Evolutionary conservation across 805 yeast genomes (phyloP), one percentile per base, ranked within the genome.

Genomic region (Lachancea sp.): DNA sequence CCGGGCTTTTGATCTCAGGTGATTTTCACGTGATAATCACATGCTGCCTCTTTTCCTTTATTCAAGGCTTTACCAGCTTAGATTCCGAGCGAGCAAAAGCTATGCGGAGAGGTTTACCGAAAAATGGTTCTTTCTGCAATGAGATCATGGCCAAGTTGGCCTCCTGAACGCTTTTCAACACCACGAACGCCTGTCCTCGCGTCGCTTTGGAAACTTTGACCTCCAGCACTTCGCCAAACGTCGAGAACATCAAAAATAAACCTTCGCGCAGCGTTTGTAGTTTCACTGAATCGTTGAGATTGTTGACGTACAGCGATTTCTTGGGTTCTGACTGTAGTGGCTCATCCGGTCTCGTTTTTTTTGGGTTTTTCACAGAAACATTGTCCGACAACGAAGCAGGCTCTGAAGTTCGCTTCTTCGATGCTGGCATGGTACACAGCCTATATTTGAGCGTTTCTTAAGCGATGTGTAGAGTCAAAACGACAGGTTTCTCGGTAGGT

Each of bases 181-280:
- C 66, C 2, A 83, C 60, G 66, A 82, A 84, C 0, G 88, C 89
- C 56, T 81, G 87, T 0, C 88, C 89, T 45, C 85, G 67, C 51
- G 71, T 62, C 46, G 67, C 71, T 44, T 69, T 69, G 31, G 70
- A 59, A 20, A 73, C 58, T 39, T 69, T 61, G 10, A 85, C 69
- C 10, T 75, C 73, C 3, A 82, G 57, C 2, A 85, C 75, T 55
- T 82, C 88, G 0, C 88, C 89, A 59, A 71, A 82, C 0, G 80
- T 73, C 12, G 81, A 67, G 52, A 81, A 82, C 5, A 82, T 56
- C 16, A 82, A 55, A 54, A 76, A 82, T 11, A 85, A 63, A 51
- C 75, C 76, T 43, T 75, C 75, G 51, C 74, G 75, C 47, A 82
- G 54, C 20, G 69, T 62, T 1, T 55, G 40, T 1, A 65, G 56